phyloP scores from a whole-genome alignment of 2,329 filamentous ascomycete genomes.

The Curvularia spicifera region DNA sequence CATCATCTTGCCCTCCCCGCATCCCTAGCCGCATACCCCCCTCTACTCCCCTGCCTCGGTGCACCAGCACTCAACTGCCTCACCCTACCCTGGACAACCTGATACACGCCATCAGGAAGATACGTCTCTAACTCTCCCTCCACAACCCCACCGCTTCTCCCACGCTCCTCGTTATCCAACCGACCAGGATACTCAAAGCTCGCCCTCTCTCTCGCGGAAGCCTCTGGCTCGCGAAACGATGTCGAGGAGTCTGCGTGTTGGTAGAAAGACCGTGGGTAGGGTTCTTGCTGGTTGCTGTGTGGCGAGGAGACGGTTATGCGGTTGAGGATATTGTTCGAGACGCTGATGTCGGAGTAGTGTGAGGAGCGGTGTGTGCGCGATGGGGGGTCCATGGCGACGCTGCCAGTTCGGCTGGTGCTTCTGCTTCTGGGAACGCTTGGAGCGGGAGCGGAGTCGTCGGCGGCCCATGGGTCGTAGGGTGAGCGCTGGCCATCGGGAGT shows the following conservation, averaged over 20 bases:
- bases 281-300: background rate
- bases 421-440: conserved; percentile 4
- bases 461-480: conserved; percentile 15
- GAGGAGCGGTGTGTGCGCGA: background rate
- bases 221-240: background rate
- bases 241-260: background rate
- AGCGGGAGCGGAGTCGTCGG: conserved; percentile 4
- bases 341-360: background rate
- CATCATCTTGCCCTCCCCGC: conserved; percentile 10
- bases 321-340: conserved; percentile 5
- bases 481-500: background rate
- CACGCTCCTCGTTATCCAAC: background rate
- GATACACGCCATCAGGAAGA: conserved; percentile 14
- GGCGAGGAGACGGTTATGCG: conserved; percentile 5
- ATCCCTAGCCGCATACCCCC: conserved; percentile 6
- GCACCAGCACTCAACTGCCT: conserved; percentile 8
- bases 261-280: background rate
- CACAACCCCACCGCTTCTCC: background rate
- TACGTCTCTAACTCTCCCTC: conserved; percentile 9
- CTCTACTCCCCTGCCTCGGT: background rate
- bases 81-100: conserved; percentile 14
- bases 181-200: conserved; percentile 5
- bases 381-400: background rate
- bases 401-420: conserved; percentile 2
- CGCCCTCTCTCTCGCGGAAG: background rate